Conservation (phyloP, 352 stramenopile genomes). For the Plasmopara viticola region DNA sequence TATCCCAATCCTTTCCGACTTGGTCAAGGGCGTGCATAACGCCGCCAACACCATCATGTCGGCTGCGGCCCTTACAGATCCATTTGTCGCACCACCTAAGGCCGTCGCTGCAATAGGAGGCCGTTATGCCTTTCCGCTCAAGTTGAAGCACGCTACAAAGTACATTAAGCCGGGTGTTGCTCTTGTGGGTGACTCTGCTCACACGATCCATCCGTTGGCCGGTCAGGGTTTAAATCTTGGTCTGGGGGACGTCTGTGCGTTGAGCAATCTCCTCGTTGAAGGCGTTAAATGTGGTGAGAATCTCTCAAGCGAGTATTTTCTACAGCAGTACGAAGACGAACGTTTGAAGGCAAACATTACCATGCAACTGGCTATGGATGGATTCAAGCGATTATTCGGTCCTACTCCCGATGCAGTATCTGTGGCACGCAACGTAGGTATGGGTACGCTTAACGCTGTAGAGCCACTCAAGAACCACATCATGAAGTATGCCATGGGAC, state of each 20-base stretch:
- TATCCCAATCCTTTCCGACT: conserved; percentile 68
- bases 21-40: conserved; percentile 70
- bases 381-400: conserved; percentile 86
- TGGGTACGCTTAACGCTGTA: conserved; percentile 80
- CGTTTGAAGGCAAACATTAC: conserved; percentile 78
- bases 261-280: conserved; percentile 66
- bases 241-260: conserved; percentile 84
- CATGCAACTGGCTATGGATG: conserved; percentile 84
- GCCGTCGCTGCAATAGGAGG: conserved; percentile 59
- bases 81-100: conserved; percentile 69
- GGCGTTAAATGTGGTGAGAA: conserved; percentile 75
- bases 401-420: conserved; percentile 58
- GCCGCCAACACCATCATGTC: conserved; percentile 74
- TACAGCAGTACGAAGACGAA: conserved; percentile 85
- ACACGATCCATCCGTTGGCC: conserved; percentile 94
- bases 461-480: conserved; percentile 87
- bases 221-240: conserved; percentile 95
- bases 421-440: conserved; percentile 79
- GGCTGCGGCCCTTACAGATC: conserved; percentile 61
- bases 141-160: conserved; percentile 80
- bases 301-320: conserved; percentile 63
- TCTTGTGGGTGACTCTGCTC: conserved; percentile 92
- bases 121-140: conserved; percentile 85
- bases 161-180: conserved; percentile 86
- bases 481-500: conserved; percentile 84